phyloP scores from a whole-genome alignment of 2,329 filamentous ascomycete species.

The Geosmithia morbida region DNA sequence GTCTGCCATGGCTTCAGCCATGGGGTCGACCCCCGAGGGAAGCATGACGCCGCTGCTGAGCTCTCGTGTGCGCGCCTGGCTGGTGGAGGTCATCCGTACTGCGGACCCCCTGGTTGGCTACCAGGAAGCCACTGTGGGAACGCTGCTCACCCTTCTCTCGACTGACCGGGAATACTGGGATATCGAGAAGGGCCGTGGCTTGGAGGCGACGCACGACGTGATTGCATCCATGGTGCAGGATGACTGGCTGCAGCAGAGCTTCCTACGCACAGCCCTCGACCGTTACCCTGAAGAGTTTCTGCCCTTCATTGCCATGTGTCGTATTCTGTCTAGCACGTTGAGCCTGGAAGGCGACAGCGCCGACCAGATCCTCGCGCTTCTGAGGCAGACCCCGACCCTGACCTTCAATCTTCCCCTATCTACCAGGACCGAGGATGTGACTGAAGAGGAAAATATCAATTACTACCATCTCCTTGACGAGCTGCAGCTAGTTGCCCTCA shows the following conservation, averaged over 20 bases:
- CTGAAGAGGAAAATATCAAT: conserved; percentile 37
- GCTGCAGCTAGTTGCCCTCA: conserved; percentile 45
- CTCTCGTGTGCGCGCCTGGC: conserved; percentile 45
- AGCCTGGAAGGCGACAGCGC: conserved; percentile 16
- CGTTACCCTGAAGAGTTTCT: conserved; percentile 78
- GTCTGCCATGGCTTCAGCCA: conserved; percentile 29
- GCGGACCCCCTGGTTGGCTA: conserved; percentile 57
- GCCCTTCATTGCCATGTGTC: conserved; percentile 62
- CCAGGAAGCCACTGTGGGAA: conserved; percentile 52
- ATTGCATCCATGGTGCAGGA: conserved; percentile 19
- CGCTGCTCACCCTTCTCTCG: conserved; percentile 50
- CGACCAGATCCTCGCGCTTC: conserved; percentile 44
- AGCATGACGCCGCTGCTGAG: conserved; percentile 41
- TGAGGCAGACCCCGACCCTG: conserved; percentile 57
- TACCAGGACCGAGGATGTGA: conserved; percentile 33
- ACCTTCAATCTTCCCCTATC: conserved; percentile 61
- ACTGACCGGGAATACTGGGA: conserved; percentile 39
- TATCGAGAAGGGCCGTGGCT: conserved; percentile 21
- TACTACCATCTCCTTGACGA: conserved; percentile 53
- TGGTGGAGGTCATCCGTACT: conserved; percentile 58
- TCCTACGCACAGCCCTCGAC: conserved; percentile 53
- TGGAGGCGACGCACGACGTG: conserved; percentile 17
- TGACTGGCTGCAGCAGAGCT: conserved; percentile 35
- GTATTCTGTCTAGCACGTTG: conserved; percentile 36
- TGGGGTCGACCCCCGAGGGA: conserved; percentile 29